Base-by-base conservation (phyloP, 306 rosid species). In the Hippophae tibetana region DNA sequence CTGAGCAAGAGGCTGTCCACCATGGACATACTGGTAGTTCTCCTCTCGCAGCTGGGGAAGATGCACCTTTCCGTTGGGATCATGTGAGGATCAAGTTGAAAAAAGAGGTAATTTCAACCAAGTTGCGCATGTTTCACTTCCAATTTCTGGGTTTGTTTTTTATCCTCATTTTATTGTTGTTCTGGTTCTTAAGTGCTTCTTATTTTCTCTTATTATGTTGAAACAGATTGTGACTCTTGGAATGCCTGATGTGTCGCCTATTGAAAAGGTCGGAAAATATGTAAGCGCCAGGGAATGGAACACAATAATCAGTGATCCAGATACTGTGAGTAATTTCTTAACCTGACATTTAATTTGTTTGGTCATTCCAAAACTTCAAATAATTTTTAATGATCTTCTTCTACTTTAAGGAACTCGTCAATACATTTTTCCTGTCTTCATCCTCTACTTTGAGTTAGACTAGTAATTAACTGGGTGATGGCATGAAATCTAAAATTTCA, bases 21-120 rank as follows among this genome's bases (percentile, higher is more conserved):
- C 89, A 83, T 61, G 95, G 96, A 10, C 97, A 87, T 54, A 68
- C 76, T 50, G 64, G 80, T 49, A 76, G 81, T 61, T 83, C 96
- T 65, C 98, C 98, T 71, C 96, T 87, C 69, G 92, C 98, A 8
- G 92, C 96, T 0, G 93, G 95, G 69, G 96, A 92, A 65, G 96
- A 87, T 63, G 81, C 71, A 3, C 98, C 98, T 55, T 92, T 92
- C 57, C 74, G 96, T 56, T 92, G 96, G 98, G 96, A 92, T 69
- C 95, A 92, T 68, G 96, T 92, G 76, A 81, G 98, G 74, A 92
- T 92, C 79, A 92, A 87, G 75, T 70, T 92, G 84, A 92, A 90
- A 83, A 90, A 87, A 69, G 98, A 92, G 92, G 96, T 92, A 60
- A 13, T 7, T 1, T 43, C 66, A 72, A 14, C 9, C 44, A 26